A percentile compares a stretch with the other conserved stretches of the same genome.
Evolutionary conservation across 768 basidiomycete species (phyloP).

Genomic region (Boletus vinaceobasis): DNA sequence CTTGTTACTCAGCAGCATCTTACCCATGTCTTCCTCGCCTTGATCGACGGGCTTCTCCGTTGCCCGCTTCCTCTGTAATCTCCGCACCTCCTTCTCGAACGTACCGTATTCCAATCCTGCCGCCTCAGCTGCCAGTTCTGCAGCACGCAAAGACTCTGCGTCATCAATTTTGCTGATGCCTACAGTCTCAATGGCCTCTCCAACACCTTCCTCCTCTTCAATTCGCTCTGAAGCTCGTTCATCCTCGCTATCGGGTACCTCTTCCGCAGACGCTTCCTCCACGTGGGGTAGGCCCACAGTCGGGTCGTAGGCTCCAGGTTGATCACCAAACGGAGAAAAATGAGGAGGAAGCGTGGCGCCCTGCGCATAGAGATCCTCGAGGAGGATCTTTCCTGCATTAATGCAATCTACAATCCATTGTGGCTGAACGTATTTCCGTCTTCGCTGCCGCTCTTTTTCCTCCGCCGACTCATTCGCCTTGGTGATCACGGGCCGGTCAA

Average conservation of each 20-base stretch:
- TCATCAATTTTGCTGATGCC: slow-evolving; percentile 44
- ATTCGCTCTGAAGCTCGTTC: slow-evolving; percentile 22
- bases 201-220: slow-evolving; percentile 26
- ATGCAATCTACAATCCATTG: slow-evolving; percentile 98
- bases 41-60: slow-evolving; percentile 35
- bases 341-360: slow-evolving; percentile 90
- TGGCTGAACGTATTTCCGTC: slow-evolving; percentile 89
- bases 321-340: slow-evolving; percentile 90
- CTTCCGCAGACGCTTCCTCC: slow-evolving; percentile 29
- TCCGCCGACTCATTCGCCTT: slow-evolving; percentile 48
- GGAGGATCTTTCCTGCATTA: slow-evolving; percentile 79
- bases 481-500: slow-evolving; percentile 75
- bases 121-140: slow-evolving; percentile 89
- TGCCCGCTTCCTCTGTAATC: slow-evolving; percentile 44
- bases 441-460: slow-evolving; percentile 57
- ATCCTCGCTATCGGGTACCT: slow-evolving; percentile 28
- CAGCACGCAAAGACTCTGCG: slow-evolving; percentile 70
- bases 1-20: slow-evolving; percentile 97
- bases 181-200: slow-evolving; percentile 27
- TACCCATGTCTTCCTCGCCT: slow-evolving; percentile 82
- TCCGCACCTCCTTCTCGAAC: slow-evolving; percentile 75
- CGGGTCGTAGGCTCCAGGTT: slow-evolving; percentile 73
- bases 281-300: slow-evolving; percentile 31
- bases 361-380: slow-evolving; percentile 83
- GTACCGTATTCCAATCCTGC: slow-evolving; percentile 75